Percentiles rank a stretch among this genome's conserved stretches.
These are phyloP conservation scores for Colletotrichum cereale DNA, from an alignment of 2,329 filamentous ascomycete species.

Conservation along the genomic window DNA sequence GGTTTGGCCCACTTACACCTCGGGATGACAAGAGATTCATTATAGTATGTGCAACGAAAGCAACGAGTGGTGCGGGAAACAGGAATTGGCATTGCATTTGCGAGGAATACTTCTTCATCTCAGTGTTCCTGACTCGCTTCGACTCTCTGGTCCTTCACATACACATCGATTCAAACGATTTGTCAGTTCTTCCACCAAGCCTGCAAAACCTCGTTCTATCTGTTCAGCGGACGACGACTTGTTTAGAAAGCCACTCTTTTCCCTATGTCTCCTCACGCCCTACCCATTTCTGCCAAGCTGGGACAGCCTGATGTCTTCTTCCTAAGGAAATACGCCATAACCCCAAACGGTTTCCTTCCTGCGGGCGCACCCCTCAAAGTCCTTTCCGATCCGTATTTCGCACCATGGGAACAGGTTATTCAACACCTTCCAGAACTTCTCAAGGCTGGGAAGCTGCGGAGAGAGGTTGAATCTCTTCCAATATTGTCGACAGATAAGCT, in stretches of 20 bases:
- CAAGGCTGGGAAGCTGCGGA: slow-evolving; percentile 72
- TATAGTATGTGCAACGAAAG: neutral
- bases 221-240: neutral
- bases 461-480: slow-evolving; percentile 74
- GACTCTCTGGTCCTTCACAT: neutral
- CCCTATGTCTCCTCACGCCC: slow-evolving; percentile 59
- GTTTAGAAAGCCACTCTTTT: neutral
- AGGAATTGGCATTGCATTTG: neutral
- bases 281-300: slow-evolving; percentile 42
- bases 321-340: slow-evolving; percentile 53
- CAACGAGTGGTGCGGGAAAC: slow-evolving; percentile 5
- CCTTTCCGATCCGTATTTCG: slow-evolving; percentile 80
- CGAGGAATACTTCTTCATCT: slow-evolving; percentile 28
- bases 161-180: neutral
- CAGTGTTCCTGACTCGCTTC: slow-evolving; percentile 20
- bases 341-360: slow-evolving; percentile 81
- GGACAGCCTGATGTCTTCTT: slow-evolving; percentile 34
- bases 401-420: slow-evolving; percentile 81
- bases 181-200: neutral
- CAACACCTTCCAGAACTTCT: slow-evolving; percentile 77
- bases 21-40: slow-evolving; percentile 19
- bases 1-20: slow-evolving; percentile 27
- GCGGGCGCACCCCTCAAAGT: slow-evolving; percentile 73
- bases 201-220: neutral
- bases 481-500: slow-evolving; percentile 76